Evolutionary conservation across 1,139 yeast species (phyloP).

Genomic region (Lodderomyces elongisporus): DNA sequence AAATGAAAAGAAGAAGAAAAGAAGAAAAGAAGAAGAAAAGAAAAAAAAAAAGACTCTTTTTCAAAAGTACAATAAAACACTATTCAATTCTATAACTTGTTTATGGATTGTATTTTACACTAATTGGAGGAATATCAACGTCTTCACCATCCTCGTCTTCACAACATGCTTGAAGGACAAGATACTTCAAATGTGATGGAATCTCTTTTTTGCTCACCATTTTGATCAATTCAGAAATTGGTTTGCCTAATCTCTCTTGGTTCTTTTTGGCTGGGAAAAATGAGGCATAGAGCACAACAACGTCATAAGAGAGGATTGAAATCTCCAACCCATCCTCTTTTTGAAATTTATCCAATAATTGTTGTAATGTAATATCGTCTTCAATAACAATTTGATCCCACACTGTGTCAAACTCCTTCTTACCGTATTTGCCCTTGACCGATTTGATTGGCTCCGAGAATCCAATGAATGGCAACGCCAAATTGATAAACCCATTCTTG

Average conservation of each 20-base stretch:
- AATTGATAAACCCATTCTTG: constrained; percentile 89
- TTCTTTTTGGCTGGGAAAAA: constrained; percentile 90
- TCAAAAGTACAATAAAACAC: no score
- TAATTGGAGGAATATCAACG: constrained; percentile 87
- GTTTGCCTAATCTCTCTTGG: constrained; percentile 66
- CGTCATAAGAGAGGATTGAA: constrained; percentile 89
- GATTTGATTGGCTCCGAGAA: constrained; percentile 94
- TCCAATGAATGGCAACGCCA: constrained; percentile 95
- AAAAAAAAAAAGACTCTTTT: no score
- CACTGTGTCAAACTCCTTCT: constrained; percentile 74
- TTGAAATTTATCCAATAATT: constrained; percentile 71
- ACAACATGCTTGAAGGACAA: constrained; percentile 85
- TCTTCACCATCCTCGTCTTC: constrained; percentile 93
- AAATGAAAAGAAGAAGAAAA: no score
- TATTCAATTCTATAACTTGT: no score
- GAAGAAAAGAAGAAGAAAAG: no score
- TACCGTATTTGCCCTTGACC: constrained; percentile 76
- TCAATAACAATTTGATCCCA: constrained; percentile 91
- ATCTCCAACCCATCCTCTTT: constrained; percentile 79
- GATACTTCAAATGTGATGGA: constrained; percentile 66
- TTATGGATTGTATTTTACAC: constrained; percentile 35
- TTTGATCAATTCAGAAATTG: constrained; percentile 71
- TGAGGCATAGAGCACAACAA: constrained; percentile 82
- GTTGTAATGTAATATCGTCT: constrained; percentile 74
- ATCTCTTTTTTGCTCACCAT: constrained; percentile 79